These are phyloP conservation scores for Aspergillus affinis DNA, from an alignment of 495 filamentous ascomycete genomes.

Conservation along the genomic window DNA sequence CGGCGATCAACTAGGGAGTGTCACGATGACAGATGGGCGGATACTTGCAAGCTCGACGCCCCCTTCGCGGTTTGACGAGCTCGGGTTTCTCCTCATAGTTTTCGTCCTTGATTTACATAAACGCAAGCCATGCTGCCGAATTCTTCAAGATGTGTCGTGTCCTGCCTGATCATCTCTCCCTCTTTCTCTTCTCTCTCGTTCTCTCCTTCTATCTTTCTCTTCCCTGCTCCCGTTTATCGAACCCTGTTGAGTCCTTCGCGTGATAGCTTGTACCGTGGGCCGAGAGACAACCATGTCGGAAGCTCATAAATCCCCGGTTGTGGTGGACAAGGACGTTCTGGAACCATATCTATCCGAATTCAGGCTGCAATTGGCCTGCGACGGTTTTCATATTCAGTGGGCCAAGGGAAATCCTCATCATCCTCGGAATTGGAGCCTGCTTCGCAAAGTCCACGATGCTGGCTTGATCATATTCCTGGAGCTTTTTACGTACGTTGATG, in stretches of 20 bases:
- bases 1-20: neutral
- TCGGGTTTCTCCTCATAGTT: neutral
- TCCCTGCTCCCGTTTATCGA: neutral
- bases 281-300: constrained; percentile 9
- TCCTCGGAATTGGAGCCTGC: constrained; percentile 40
- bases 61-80: neutral
- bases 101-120: neutral
- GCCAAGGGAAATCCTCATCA: constrained; percentile 33
- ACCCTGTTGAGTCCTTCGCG: neutral
- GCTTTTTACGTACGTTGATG: constrained; percentile 38
- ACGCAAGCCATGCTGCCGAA: neutral
- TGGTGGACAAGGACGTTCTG: constrained; percentile 23
- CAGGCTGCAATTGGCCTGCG: constrained; percentile 35
- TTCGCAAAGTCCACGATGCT: constrained; percentile 37
- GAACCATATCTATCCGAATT: constrained; percentile 17
- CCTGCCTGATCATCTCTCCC: neutral
- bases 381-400: constrained; percentile 42
- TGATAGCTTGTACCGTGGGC: neutral
- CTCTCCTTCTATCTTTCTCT: neutral
- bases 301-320: constrained; percentile 17
- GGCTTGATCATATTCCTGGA: constrained; percentile 39
- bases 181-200: neutral
- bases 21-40: neutral
- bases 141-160: neutral
- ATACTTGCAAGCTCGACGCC: neutral